phyloP scores from a whole-genome alignment of 257 asterid genomes.

The Capsicum rhomboideum region DNA sequence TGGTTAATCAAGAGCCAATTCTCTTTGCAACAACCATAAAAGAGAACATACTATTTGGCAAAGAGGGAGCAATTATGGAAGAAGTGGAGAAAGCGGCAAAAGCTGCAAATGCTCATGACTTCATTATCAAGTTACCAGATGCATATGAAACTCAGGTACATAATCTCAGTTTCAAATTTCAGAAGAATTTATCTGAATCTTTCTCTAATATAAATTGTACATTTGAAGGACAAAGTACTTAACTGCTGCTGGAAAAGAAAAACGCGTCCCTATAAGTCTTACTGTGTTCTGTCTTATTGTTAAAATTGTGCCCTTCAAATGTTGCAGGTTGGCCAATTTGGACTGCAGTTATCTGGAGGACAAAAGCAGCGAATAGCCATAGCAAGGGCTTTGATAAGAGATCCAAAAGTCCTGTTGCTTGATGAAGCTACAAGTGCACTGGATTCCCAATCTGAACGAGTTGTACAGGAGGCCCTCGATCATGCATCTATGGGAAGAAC shows the following conservation, averaged over 20 bases:
- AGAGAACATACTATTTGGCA: constrained; percentile 68
- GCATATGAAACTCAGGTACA: constrained; percentile 70
- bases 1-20: constrained; percentile 80
- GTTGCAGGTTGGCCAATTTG: constrained; percentile 72
- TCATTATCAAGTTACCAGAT: constrained; percentile 50
- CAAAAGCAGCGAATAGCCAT: constrained; percentile 84
- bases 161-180: background rate
- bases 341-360: constrained; percentile 76
- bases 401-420: constrained; percentile 62
- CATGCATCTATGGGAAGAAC: constrained; percentile 70
- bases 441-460: constrained; percentile 59
- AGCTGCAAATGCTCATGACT: constrained; percentile 75
- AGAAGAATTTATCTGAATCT: background rate
- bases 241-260: too few relatives aligned
- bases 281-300: background rate
- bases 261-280: too few relatives aligned
- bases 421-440: constrained; percentile 87
- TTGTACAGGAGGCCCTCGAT: constrained; percentile 66
- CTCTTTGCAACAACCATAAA: constrained; percentile 74
- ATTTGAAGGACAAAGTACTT: background rate
- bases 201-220: background rate
- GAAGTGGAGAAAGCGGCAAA: constrained; percentile 57
- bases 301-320: background rate
- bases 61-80: constrained; percentile 61
- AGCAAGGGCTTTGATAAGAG: constrained; percentile 71